Conservation (phyloP, 2,329 filamentous ascomycete species). For the Aspergillus texensis region DNA sequence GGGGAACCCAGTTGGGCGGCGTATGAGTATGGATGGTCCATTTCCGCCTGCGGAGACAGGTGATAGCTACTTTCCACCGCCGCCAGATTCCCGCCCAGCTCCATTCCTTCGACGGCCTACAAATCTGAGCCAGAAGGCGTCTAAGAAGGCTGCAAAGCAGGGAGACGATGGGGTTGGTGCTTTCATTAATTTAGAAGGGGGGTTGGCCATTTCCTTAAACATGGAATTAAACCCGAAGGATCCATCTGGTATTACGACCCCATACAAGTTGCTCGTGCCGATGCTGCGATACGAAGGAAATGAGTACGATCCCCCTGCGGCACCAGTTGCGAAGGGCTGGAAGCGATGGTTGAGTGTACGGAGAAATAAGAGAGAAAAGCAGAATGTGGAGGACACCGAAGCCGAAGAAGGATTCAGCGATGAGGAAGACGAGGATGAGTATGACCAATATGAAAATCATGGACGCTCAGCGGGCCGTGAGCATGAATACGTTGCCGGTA, state of each 20-base stretch:
- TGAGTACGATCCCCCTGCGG: constrained; percentile 41
- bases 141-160: constrained; percentile 59
- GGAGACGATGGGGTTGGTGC: constrained; percentile 55
- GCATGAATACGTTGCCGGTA: constrained; percentile 8
- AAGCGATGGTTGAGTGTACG: constrained; percentile 40
- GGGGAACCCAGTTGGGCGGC: constrained; percentile 26
- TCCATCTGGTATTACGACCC: constrained; percentile 82
- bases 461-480: neutral
- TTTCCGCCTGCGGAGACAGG: constrained; percentile 32
- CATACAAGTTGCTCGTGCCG: constrained; percentile 85
- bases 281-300: constrained; percentile 61
- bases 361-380: constrained; percentile 29
- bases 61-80: constrained; percentile 37
- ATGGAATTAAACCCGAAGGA: constrained; percentile 85
- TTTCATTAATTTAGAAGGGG: constrained; percentile 75
- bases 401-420: constrained; percentile 20
- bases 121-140: constrained; percentile 65
- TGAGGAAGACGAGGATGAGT: constrained; percentile 18
- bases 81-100: constrained; percentile 37
- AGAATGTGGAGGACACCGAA: constrained; percentile 24
- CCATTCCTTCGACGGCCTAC: constrained; percentile 71
- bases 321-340: constrained; percentile 42
- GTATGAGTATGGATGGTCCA: constrained; percentile 40
- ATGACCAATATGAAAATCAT: constrained; percentile 18
- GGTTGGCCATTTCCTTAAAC: constrained; percentile 84